These are phyloP conservation scores for Gaeumannomyces tritici DNA, from an alignment of 2,329 filamentous ascomycete species.

Conservation along the genomic window DNA sequence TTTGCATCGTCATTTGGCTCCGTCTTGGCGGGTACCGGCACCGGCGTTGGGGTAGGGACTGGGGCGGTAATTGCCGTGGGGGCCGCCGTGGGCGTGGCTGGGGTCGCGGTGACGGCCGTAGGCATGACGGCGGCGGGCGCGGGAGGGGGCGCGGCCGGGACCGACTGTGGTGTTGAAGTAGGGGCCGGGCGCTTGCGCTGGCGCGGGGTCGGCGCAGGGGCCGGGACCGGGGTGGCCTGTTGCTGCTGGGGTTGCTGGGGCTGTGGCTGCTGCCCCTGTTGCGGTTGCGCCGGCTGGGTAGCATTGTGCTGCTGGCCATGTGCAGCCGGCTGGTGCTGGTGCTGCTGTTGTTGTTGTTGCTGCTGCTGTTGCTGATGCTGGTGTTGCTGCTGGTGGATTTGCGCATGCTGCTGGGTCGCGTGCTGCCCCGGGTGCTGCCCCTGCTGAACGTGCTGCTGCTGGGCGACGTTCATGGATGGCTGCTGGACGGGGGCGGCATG, in stretches of 20 bases:
- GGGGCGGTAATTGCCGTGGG: slow-evolving; percentile 8
- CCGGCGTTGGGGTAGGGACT: slow-evolving; percentile 4
- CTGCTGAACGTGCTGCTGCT: slow-evolving; percentile 24
- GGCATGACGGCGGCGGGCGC: slow-evolving; percentile 24
- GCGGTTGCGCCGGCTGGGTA: slow-evolving; percentile 15
- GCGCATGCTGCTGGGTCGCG: slow-evolving; percentile 13
- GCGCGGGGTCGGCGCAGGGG: slow-evolving; percentile 18
- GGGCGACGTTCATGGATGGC: slow-evolving; percentile 22
- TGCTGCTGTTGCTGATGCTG: slow-evolving; percentile 24
- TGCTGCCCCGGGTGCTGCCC: slow-evolving; percentile 23
- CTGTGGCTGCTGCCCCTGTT: slow-evolving; percentile 27
- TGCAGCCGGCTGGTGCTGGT: slow-evolving; percentile 20
- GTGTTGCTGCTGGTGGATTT: slow-evolving; percentile 15
- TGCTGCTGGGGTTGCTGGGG: slow-evolving; percentile 20
- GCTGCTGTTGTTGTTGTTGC: slow-evolving; percentile 20
- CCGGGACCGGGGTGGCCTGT: slow-evolving; percentile 16
- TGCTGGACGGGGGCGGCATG: slow-evolving; percentile 24
- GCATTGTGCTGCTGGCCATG: slow-evolving; percentile 16
- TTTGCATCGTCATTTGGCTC: slow-evolving; percentile 20
- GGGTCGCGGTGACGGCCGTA: slow-evolving; percentile 22
- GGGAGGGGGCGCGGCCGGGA: slow-evolving; percentile 14
- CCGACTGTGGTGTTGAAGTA: slow-evolving; percentile 18
- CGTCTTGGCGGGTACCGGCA: slow-evolving; percentile 16
- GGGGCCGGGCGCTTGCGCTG: slow-evolving; percentile 29
- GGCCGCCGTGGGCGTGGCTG: slow-evolving; percentile 19